These are phyloP conservation scores for Spergularia marina DNA, from an alignment of 148 eudicot genomes.

Conservation along the genomic window DNA sequence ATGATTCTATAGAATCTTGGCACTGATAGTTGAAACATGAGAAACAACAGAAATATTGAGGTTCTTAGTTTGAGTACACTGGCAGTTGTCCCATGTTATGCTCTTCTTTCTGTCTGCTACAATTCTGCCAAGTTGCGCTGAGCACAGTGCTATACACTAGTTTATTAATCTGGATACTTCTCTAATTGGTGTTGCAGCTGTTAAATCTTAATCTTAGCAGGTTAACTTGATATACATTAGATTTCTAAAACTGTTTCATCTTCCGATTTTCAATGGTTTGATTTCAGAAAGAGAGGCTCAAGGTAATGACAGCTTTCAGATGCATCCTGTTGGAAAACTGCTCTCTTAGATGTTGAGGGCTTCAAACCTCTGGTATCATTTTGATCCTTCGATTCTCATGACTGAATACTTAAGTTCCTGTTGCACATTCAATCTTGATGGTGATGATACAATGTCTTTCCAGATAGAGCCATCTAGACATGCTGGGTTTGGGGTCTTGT, in stretches of 20 bases:
- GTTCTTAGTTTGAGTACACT: background rate
- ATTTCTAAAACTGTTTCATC: constrained; percentile 14
- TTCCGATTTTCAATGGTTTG: background rate
- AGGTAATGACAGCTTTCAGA: constrained; percentile 18
- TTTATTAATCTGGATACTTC: constrained; percentile 14
- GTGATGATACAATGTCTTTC: constrained; percentile 94
- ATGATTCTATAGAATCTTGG: background rate
- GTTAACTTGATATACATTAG: constrained; percentile 24
- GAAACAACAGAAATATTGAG: background rate
- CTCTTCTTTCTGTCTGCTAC: constrained; percentile 5
- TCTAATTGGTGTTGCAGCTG: constrained; percentile 10
- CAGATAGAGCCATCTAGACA: constrained; percentile 67
- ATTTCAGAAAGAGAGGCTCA: constrained; percentile 17
- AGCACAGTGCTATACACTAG: constrained; percentile 6
- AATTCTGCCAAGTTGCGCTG: constrained; percentile 1
- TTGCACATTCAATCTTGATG: constrained; percentile 84
- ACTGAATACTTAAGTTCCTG: constrained; percentile 87
- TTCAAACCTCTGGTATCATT: constrained; percentile 16
- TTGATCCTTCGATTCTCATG: constrained; percentile 64
- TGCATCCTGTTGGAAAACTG: constrained; percentile 8
- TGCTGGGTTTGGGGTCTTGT: constrained; percentile 62
- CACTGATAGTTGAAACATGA: background rate
- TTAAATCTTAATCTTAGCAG: constrained; percentile 6
- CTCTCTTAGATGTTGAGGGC: constrained; percentile 4
- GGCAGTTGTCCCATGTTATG: background rate